Base-by-base conservation (phyloP, 371 early-diverging fungal species). In the Chytridium lagenaria region DNA sequence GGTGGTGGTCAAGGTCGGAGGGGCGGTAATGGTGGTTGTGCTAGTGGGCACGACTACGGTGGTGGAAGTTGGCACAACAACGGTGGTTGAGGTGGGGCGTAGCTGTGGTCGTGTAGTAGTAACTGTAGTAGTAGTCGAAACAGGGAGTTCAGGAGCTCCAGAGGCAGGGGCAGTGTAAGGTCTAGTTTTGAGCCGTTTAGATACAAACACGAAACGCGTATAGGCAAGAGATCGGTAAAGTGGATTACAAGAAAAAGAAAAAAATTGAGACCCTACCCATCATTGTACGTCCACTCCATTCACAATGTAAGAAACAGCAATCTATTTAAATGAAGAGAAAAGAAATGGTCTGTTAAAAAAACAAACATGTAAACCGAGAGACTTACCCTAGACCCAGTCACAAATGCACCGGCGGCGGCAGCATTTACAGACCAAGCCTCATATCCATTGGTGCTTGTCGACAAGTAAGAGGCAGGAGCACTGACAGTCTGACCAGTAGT, bases 361-460 rank as follows among this genome's bases (percentile, higher is more conserved):
- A n/a, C 31, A n/a, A 49, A 5, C 30, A 5, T 28, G 22, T 26
- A 66, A 40, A 66, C 38, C 3, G 33, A 66, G 40, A 49, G 12
- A 23, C 63, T 63, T 15, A 63, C 63, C 37, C 7, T 19, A 12
- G 12, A 15, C 12, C 63, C 63, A 15, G 12, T 15, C 12, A 26
- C 63, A 34, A 34, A 37, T 12, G 15, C 31, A 12, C 63, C 63
- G 16, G 19, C 10, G 55, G 55, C 55, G 26, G 61, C 30, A 28
- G 36, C 66, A 37, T 22, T n/a, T 16, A 40, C 39, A 26, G 44
- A 12, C 66, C 66, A 66, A 40, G 31, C n/a, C 68, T 68, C 51
- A 34, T 68, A 68, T 28, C 50, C 50, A 51, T 23, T 52, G 3
- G 68, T 2, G 10, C 51, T 22, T 10, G 28, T 23, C 51, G n/a